Percentiles rank a stretch among this genome's conserved stretches.
These are phyloP conservation scores for Lactifluus hygrophoroides DNA, from an alignment of 768 basidiomycete species.

Conservation along the genomic window DNA sequence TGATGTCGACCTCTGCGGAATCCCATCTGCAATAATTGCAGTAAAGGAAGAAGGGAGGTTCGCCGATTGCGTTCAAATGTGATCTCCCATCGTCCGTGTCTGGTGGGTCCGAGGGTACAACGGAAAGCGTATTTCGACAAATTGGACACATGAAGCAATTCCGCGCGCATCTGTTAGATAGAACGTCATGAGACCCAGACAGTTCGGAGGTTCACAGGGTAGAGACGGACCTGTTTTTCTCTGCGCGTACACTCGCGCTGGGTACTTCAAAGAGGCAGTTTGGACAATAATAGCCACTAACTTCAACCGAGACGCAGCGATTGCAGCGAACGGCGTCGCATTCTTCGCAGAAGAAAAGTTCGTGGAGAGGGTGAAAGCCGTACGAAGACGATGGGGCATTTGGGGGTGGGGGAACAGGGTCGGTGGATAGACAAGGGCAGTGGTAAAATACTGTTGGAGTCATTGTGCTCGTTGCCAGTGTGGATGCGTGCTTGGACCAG, in stretches of 20 bases:
- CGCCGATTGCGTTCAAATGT: slow-evolving; percentile 54
- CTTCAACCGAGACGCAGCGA: slow-evolving; percentile 85
- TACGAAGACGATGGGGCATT: slow-evolving; percentile 69
- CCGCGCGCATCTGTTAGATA: slow-evolving; percentile 72
- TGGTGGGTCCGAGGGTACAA: slow-evolving; percentile 81
- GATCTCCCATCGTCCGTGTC: slow-evolving; percentile 51
- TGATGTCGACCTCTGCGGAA: slow-evolving; percentile 82
- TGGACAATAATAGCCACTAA: slow-evolving; percentile 96
- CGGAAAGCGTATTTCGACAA: slow-evolving; percentile 82
- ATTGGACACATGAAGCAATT: slow-evolving; percentile 97
- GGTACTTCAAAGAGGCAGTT: slow-evolving; percentile 98
- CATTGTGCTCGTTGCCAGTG: slow-evolving; percentile 21
- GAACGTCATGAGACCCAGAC: neutral
- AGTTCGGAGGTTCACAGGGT: neutral
- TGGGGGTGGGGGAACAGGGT: slow-evolving; percentile 60
- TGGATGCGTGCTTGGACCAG: neutral
- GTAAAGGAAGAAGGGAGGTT: slow-evolving; percentile 84
- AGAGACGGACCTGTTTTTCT: slow-evolving; percentile 77
- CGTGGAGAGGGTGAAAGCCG: slow-evolving; percentile 75
- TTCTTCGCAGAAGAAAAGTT: slow-evolving; percentile 96
- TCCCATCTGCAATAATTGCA: slow-evolving; percentile 96
- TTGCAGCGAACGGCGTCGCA: slow-evolving; percentile 94
- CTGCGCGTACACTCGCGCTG: slow-evolving; percentile 93
- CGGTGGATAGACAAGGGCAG: slow-evolving; percentile 60
- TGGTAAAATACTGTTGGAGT: slow-evolving; percentile 51